Base-by-base conservation (phyloP, 371 early-diverging fungal genomes). In the Encephalitozoon cuniculi region DNA sequence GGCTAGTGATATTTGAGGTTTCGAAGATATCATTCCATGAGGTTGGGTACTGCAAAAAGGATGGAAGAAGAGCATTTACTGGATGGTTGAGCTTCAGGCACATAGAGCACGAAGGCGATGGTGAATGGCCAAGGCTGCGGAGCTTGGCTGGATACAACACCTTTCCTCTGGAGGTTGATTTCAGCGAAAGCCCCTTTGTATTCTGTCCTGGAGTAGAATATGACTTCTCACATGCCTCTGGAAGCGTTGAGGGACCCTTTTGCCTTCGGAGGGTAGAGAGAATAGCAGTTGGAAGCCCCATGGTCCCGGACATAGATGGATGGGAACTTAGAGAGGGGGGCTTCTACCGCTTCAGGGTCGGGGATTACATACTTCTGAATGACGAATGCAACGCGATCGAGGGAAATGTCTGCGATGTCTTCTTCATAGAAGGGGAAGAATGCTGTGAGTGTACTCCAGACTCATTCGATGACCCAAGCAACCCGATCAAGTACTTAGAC, bases 1-100 rank as follows among this genome's bases (percentile, higher is more conserved):
- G 80, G 59, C 52, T 85, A 8, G 83, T 83, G 26, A 71, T 85
- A 4, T 85, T 85, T 81, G 77, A 84, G 75, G 85, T 85, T 0
- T 84, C 80, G 25, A 46, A 34, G 23, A 63, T 52, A n/a, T 82
- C 82, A 11, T 85, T 71, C 28, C 85, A 85, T 53, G 85, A 85
- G 44, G 85, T 85, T 37, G 74, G 71, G 21, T 71, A 63, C 21
- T 75, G 75, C 40, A 32, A 43, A 11, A 46, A 39, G 0, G 72
- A 69, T 55, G 71, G 71, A 8, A 75, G 85, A 75, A 75, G 68
- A 40, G 83, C 85, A 11, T 64, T 85, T 15, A 82, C 83, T 28
- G 85, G 85, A 23, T 85, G 85, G 85, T n/a, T 83, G 6, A 74
- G 74, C 43, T 51, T 72, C 12, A 41, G 74, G 7, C 26, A 28